Base-by-base conservation (phyloP, 805 yeast genomes). In the Ogataea trehalophila region DNA sequence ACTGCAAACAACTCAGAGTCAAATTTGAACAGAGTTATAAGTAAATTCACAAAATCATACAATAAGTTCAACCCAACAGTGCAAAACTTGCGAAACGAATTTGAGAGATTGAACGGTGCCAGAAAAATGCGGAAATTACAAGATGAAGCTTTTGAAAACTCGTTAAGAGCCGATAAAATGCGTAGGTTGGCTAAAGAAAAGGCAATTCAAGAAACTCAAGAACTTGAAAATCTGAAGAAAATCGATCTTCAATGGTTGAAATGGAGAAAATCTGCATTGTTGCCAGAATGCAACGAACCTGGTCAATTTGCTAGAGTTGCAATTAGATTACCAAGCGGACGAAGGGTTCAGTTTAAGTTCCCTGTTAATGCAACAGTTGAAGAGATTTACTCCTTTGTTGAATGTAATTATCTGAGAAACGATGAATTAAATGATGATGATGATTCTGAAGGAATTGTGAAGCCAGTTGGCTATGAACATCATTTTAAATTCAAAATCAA, bases 371-470 rank as follows among this genome's bases (percentile, higher is more conserved):
- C 71, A 14, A 58, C 73, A 1, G 64, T 88, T 1, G 81, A 79
- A 46, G 90, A 86, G 45, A 67, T 92, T 14, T 85, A 83, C 60
- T 85, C 90, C 9, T 83, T 72, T 58, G 85, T 83, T 16, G 95
- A 87, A 53, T 68, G 84, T 51, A 46, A 56, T 3, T 45, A 60
- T 18, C 51, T 60, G 17, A 51, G 55, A 14, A 50, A 52, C 6
- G 58, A 58, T 6, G 63, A 58, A 13, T 55, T 60, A 11, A 77
- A 77, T 5, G 61, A 52, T 6, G 63, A 60, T 13, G 58, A 51
- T 3, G 51, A 47, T 33, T 76, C 5, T 13, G 58, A 51, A 3
- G 51, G 45, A 22, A 39, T 49, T 17, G 45, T 50, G 31, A 48
- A 52, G n/a, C 68, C 68, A 9, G 46, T 48, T 17, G 59, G 57